These are phyloP conservation scores for Solanum hybrid DNA, from an alignment of 305 asterid genomes.

Conservation along the genomic window DNA sequence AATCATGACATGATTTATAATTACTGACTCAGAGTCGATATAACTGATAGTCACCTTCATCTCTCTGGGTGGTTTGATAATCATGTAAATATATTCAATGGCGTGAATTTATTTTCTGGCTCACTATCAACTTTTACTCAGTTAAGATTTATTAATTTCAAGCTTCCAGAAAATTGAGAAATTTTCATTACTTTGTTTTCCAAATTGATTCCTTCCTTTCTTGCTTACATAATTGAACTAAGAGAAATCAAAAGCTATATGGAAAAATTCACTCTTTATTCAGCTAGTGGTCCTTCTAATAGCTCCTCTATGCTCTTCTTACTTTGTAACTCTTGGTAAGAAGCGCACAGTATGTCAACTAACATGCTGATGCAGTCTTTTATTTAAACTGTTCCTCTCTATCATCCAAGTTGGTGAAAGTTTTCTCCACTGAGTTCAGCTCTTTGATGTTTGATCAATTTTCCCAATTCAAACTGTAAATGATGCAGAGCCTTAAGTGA, in stretches of 20 bases:
- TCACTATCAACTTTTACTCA: background rate
- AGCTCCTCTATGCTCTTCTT: background rate
- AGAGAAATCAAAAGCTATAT: background rate
- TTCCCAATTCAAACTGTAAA: background rate
- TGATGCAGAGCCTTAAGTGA: background rate
- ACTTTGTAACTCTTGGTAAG: background rate
- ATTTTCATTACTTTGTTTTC: background rate
- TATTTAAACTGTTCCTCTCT: background rate
- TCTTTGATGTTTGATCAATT: background rate
- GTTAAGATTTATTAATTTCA: background rate
- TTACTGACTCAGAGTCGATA: background rate
- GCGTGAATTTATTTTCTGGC: background rate
- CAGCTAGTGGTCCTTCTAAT: background rate
- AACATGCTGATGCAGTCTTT: background rate
- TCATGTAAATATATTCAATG: background rate
- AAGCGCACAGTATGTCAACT: background rate
- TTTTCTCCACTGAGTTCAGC: background rate
- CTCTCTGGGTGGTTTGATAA: background rate
- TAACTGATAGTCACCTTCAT: background rate
- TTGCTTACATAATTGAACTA: background rate
- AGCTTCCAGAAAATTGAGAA: background rate
- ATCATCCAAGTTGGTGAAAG: background rate
- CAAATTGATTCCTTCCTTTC: background rate
- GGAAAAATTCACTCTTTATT: background rate
- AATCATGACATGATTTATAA: background rate